phyloP scores from a whole-genome alignment of 1,284 basidiomycete species.

The Gymnopus androsaceus region DNA sequence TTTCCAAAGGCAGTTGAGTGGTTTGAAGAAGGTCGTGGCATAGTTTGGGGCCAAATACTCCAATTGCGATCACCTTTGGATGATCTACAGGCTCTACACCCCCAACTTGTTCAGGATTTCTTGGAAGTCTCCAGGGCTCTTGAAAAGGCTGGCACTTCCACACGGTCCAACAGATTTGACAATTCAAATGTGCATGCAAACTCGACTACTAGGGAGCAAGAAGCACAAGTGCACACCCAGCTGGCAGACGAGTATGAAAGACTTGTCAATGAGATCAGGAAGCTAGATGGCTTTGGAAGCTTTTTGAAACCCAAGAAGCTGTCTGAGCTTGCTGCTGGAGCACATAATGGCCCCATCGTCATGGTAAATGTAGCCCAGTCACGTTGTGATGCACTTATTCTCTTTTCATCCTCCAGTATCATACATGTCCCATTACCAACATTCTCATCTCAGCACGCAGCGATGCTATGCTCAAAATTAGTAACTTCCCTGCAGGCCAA shows the following conservation, averaged over 20 bases:
- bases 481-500: neutral
- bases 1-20: constrained; percentile 6
- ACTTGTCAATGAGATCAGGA: constrained; percentile 10
- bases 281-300: constrained; percentile 5
- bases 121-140: neutral
- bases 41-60: constrained; percentile 11
- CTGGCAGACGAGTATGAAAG: constrained; percentile 1
- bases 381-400: constrained; percentile 9
- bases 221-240: neutral
- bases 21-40: constrained; percentile 11
- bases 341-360: constrained; percentile 12
- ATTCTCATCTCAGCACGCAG: neutral
- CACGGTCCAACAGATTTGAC: neutral
- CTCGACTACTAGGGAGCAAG: neutral
- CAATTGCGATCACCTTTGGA: constrained; percentile 7
- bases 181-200: neutral
- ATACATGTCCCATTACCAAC: constrained; percentile 10
- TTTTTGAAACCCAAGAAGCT: constrained; percentile 14
- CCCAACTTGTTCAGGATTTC: neutral
- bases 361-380: constrained; percentile 1
- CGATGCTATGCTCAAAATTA: neutral
- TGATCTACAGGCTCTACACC: constrained; percentile 8
- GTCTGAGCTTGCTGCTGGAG: neutral
- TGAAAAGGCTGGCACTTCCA: neutral
- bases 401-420: neutral